phyloP scores from a whole-genome alignment of 2,329 filamentous ascomycete genomes.

The Monosporascus sp. region DNA sequence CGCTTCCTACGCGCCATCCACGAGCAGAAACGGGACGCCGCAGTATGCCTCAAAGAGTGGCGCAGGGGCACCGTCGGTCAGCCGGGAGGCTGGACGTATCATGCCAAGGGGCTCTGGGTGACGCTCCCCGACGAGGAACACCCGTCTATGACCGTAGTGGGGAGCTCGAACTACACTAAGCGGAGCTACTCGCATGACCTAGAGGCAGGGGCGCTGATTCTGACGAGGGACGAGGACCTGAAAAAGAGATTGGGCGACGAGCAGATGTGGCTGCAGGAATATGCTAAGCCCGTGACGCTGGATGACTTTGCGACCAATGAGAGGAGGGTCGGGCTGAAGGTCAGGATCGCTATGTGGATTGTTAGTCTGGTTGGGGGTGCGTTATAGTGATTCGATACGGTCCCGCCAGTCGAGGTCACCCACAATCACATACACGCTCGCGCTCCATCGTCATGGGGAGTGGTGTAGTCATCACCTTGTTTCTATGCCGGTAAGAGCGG shows the following conservation, averaged over 20 bases:
- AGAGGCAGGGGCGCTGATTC: conserved; percentile 80
- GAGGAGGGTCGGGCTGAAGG: conserved; percentile 76
- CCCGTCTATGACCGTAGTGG: conserved; percentile 76
- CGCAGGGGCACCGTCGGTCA: conserved; percentile 72
- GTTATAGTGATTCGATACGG: conserved; percentile 43
- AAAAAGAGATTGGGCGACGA: conserved; percentile 72
- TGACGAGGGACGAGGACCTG: conserved; percentile 70
- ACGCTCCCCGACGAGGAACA: conserved; percentile 60
- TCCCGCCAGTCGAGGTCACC: too few relatives aligned
- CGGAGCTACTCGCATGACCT: conserved; percentile 88
- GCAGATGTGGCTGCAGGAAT: conserved; percentile 70
- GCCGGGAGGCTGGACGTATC: conserved; percentile 90
- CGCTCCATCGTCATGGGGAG: too few relatives aligned
- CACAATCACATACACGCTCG: too few relatives aligned
- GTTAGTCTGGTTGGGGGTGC: conserved; percentile 81
- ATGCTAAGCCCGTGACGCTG: conserved; percentile 62
- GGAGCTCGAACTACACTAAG: conserved; percentile 94
- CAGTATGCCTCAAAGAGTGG: conserved; percentile 82
- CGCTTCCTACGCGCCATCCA: conserved; percentile 65
- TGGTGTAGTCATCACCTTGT: too few relatives aligned
- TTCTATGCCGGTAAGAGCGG: too few relatives aligned
- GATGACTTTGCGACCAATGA: conserved; percentile 79
- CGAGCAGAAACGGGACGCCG: conserved; percentile 39
- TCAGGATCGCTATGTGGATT: conserved; percentile 90
- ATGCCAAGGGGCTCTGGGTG: conserved; percentile 94